Evolutionary conservation across 2,329 filamentous ascomycete species (phyloP), one percentile per base, ranked within the genome.

Genomic region (Aspergillus niger): DNA sequence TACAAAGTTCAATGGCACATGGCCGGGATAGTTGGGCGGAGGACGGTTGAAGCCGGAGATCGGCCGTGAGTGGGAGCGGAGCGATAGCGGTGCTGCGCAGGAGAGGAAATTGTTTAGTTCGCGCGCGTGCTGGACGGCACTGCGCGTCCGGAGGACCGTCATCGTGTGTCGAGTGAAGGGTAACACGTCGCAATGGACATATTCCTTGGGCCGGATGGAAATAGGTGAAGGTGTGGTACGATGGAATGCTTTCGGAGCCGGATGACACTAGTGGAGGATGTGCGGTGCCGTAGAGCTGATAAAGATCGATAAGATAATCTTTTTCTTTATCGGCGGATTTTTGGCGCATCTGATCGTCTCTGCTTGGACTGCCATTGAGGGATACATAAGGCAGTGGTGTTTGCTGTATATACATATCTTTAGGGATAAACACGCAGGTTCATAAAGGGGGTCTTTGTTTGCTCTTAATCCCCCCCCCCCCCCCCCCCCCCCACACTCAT

Each of bases 11-110:
- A 99, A 85, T 38, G 94, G 95, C 32, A 98, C 87, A 85, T 99
- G 95, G 77, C 92, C 92, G 1, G 91, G 88, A 80, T 98, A 98
- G 70, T 91, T 95, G 59, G 92, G 91, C 26, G 86, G 85, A 54
- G 94, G 94, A 6, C 95, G 90, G 76, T 90, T 90, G 69, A 96
- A 86, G 64, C 92, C 86, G 47, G 93, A 96, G 81, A 97, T 96
- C 36, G 76, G 73, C 63, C 85, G 81, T 43, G 69, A 49, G 50
- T 55, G 51, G 56, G 57, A n/a, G 26, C 53, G 52, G 15, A 59
- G 43, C 39, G 54, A 55, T 20, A 60, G 43, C 55, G 64, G 30
- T 8, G 52, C 32, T 36, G 32, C 50, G 17, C 60, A 38, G 11
- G 43, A 24, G 24, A 59, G 47, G 10, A 55, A 11, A n/a, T 44